Evolutionary conservation across 768 basidiomycete species (phyloP), one percentile per base, ranked within the genome.

Genomic region (Boletus tylopilopsis): DNA sequence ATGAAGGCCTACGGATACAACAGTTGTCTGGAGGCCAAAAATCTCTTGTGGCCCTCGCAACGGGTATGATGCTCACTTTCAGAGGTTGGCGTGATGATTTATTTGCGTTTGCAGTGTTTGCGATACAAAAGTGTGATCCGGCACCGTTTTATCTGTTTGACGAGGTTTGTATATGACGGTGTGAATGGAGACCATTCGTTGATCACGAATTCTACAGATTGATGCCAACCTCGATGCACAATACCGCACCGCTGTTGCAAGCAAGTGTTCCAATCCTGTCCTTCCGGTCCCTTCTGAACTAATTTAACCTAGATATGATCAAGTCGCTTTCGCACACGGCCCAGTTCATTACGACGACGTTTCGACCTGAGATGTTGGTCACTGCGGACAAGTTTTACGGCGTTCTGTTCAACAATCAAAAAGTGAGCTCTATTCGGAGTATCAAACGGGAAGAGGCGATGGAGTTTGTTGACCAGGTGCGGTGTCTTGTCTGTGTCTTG

Each of bases 101-200:
- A 66, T 42, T 19, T 36, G 16, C 12, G n/a, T 27, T 40, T 25
- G 1, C 61, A 90, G 94, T 99, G 22, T 98, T 99, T 62, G 93
- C 95, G 15, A 98, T 98, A 57, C 96, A 99, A 70, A 97, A 96
- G 70, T 98, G 95, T 64, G 96, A 99, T 62, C 96, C 96, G 2
- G 95, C 96, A 0, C 96, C 96, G 2, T 99, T 99, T 74, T 98
- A 98, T 68, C 77, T 99, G n/a, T 98, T 99, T 60, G 96, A 99
- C 64, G 96, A 98, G 76, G 87, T 85, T 53, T 9, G 34, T 2
- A 18, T 33, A 23, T 42, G 38, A 15, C n/a, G 8, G 9, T 27
- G 24, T 42, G 13, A 19, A 16, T 18, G 43, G 13, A 42, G 19
- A 42, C 40, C 16, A 16, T 24, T 30, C 30, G 48, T 47, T 41